A percentile compares a stretch with the other conserved stretches of the same genome.
Conservation (phyloP, 345 rosid species). For the Populus pruinosa region DNA sequence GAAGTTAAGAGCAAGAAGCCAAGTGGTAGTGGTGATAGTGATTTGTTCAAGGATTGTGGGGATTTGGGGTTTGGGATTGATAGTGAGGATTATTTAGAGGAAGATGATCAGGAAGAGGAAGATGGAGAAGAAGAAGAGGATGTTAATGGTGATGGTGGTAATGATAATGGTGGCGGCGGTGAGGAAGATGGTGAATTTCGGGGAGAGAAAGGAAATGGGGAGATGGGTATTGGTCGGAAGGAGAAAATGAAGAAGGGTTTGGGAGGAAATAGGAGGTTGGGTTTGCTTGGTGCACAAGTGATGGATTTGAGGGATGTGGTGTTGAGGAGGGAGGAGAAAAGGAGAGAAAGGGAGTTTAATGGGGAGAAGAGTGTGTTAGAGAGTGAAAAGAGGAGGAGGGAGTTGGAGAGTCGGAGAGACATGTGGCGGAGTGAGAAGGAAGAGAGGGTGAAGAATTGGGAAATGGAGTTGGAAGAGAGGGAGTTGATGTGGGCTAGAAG, state of each 20-base stretch:
- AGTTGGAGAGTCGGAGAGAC: constrained; percentile 40
- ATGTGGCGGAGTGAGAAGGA: constrained; percentile 30
- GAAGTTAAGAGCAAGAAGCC: constrained; percentile 53
- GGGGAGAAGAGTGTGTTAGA: constrained; percentile 40
- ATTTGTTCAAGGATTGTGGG: constrained; percentile 33
- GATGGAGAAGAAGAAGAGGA: constrained; percentile 34
- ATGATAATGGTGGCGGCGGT: constrained; percentile 16
- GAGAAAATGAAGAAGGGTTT: constrained; percentile 33
- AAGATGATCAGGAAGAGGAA: constrained; percentile 45
- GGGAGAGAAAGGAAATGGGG: constrained; percentile 30
- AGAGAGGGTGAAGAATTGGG: constrained; percentile 44
- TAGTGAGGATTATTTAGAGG: constrained; percentile 51
- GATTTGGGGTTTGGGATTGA: constrained; percentile 51
- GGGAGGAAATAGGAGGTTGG: constrained; percentile 37
- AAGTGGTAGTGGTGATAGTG: constrained; percentile 31
- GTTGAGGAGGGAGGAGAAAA: constrained; percentile 56
- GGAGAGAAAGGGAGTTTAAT: constrained; percentile 49
- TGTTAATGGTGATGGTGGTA: constrained; percentile 16
- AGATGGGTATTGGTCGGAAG: constrained; percentile 18
- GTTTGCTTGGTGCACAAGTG: constrained; percentile 46
- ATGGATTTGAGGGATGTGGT: constrained; percentile 51
- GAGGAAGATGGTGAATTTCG: constrained; percentile 36
- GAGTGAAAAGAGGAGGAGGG: constrained; percentile 42
- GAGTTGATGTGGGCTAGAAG: constrained; percentile 43
- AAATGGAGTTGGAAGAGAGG: constrained; percentile 53